Conservation (phyloP, 345 rosid species). For the Bretschneidera sinensis region DNA sequence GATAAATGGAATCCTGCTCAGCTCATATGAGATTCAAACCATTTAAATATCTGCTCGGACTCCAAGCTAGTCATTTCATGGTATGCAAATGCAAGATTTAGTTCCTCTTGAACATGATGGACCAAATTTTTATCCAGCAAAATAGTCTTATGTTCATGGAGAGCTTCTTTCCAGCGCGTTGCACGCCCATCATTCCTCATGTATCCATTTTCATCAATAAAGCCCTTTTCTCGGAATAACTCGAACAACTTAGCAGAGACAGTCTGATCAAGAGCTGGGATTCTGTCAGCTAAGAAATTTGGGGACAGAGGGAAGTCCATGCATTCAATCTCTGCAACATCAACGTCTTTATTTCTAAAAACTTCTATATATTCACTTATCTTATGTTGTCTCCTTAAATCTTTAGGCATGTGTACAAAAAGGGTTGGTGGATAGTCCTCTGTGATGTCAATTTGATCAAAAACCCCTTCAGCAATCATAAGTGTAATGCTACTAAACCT, state of each 20-base stretch:
- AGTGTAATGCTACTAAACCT: constrained; percentile 65
- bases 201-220: constrained; percentile 62
- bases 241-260: constrained; percentile 52
- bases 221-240: constrained; percentile 51
- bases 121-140: constrained; percentile 43
- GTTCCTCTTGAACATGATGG: constrained; percentile 77
- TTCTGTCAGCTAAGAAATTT: constrained; percentile 53
- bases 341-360: constrained; percentile 56
- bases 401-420: constrained; percentile 94
- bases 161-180: constrained; percentile 59
- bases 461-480: constrained; percentile 86
- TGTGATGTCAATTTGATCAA: constrained; percentile 50
- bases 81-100: constrained; percentile 85
- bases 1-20: constrained; percentile 16
- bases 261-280: constrained; percentile 44
- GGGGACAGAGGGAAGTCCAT: constrained; percentile 53
- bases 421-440: constrained; percentile 73
- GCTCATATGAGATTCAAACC: constrained; percentile 83
- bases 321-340: constrained; percentile 78
- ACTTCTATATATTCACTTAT: constrained; percentile 47
- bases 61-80: constrained; percentile 96
- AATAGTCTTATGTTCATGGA: constrained; percentile 26
- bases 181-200: constrained; percentile 76
- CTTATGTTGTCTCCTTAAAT: constrained; percentile 52
- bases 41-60: constrained; percentile 72